A percentile compares a stretch with the other conserved stretches of the same genome.
These are phyloP conservation scores for Litchi chinensis DNA, from an alignment of 345 rosid genomes.

Conservation along the genomic window DNA sequence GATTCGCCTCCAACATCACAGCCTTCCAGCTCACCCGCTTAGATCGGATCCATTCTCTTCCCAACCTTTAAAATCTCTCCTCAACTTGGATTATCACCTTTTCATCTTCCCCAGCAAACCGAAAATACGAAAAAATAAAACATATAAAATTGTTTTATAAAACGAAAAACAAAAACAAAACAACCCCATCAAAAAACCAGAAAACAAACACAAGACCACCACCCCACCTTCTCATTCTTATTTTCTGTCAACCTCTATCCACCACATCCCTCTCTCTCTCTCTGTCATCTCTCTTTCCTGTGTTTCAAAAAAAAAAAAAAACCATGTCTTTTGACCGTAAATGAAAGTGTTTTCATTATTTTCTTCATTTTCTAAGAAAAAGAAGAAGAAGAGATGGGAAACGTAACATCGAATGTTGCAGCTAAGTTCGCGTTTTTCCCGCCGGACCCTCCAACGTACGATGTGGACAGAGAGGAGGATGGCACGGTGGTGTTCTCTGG, in stretches of 20 bases:
- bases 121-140: too few species aligned
- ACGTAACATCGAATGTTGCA: constrained; percentile 91
- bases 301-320: neutral
- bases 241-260: neutral
- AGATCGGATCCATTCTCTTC: constrained; percentile 50
- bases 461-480: constrained; percentile 54
- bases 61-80: constrained; percentile 20
- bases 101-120: constrained; percentile 26
- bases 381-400: constrained; percentile 58
- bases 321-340: neutral
- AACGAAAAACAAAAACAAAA: neutral
- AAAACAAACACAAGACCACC: neutral
- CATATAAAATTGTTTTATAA: neutral
- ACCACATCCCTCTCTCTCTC: neutral
- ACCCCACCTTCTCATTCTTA: neutral
- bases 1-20: constrained; percentile 19
- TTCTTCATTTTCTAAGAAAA: neutral
- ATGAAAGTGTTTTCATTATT: constrained; percentile 6
- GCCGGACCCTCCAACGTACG: constrained; percentile 93
- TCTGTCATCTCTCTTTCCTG: neutral
- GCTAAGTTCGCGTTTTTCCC: constrained; percentile 98
- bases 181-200: neutral
- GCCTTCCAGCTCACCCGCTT: constrained; percentile 47
- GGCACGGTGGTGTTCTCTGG: constrained; percentile 72
- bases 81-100: constrained; percentile 15